Evolutionary conservation across 1,284 basidiomycete genomes (phyloP), one percentile per base, ranked within the genome.

Genomic region (Melampsora americana): DNA sequence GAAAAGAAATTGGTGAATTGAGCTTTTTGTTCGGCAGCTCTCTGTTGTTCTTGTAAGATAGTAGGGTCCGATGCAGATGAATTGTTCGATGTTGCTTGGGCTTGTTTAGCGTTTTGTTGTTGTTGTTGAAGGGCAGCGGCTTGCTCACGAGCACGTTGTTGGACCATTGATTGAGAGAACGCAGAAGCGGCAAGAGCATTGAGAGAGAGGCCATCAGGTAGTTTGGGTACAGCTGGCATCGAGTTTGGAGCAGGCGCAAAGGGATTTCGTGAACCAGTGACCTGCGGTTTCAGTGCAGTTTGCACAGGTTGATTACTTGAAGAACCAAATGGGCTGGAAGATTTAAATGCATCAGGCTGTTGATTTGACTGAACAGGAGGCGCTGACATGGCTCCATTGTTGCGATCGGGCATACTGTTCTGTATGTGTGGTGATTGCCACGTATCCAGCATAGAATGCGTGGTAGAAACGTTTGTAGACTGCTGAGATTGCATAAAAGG

Each of bases 251-350:
- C 87, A 30, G 89, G 87, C 7, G 94, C 94, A 80, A 99, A 99
- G 0, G 95, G 95, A 85, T 99, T 99, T 80, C 89, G 90, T 2
- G 92, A 92, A 23, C 95, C 95, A 1, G 95, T 99, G 83, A 91
- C 89, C 82, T 98, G 95, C 5, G 93, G 87, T 80, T 89, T 88
- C n/a, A 98, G 87, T 1, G 77, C 81, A 78, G 69, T 42, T 67
- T 78, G 59, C 23, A 75, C 44, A 30, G 78, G 79, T 62, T 80
- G 80, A 32, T 81, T 73, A 30, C 81, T 73, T 77, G 81, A 77
- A 64, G 79, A 79, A 76, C 78, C 79, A 69, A 80, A 69, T 26
- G 79, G 78, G 66, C 71, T 78, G 64, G 72, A 77, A 42, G 69
- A 76, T 64, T 77, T 72, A 62, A 78, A 64, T 48, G 67, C 26